Conservation (phyloP, 2,329 filamentous ascomycete genomes). For the Mycosphaerelloides madeirae region DNA sequence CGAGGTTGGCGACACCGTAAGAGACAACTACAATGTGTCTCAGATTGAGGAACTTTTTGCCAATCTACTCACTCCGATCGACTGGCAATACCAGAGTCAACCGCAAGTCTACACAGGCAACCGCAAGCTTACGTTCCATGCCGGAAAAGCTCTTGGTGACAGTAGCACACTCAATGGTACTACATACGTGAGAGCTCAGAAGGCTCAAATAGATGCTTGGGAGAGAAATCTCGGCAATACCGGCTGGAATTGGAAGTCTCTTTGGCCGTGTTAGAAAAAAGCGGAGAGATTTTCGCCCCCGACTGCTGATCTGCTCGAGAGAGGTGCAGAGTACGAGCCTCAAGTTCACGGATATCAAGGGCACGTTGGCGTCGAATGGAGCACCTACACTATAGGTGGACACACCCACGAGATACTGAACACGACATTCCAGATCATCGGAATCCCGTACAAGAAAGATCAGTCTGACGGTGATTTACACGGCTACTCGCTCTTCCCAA, state of each 20-base stretch:
- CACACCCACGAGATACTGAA: constrained; percentile 28
- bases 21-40: constrained; percentile 4
- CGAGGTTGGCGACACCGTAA: background rate
- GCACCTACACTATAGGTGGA: constrained; percentile 4
- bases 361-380: constrained; percentile 12
- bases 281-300: constrained; percentile 6
- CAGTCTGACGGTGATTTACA: constrained; percentile 41
- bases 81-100: constrained; percentile 3
- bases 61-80: constrained; percentile 18
- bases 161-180: constrained; percentile 33
- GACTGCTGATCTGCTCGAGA: constrained; percentile 1
- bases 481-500: constrained; percentile 41
- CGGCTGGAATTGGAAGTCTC: constrained; percentile 12
- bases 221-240: constrained; percentile 10
- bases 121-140: background rate
- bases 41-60: constrained; percentile 44
- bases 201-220: constrained; percentile 16
- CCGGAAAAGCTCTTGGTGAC: constrained; percentile 32
- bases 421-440: constrained; percentile 32
- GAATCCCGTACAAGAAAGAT: constrained; percentile 40
- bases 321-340: constrained; percentile 4
- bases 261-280: constrained; percentile 12
- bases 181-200: constrained; percentile 30
- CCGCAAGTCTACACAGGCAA: constrained; percentile 1
- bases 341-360: constrained; percentile 13